Conservation (phyloP, 164 flowering plant species). For the Chimonanthus salicifolius region DNA sequence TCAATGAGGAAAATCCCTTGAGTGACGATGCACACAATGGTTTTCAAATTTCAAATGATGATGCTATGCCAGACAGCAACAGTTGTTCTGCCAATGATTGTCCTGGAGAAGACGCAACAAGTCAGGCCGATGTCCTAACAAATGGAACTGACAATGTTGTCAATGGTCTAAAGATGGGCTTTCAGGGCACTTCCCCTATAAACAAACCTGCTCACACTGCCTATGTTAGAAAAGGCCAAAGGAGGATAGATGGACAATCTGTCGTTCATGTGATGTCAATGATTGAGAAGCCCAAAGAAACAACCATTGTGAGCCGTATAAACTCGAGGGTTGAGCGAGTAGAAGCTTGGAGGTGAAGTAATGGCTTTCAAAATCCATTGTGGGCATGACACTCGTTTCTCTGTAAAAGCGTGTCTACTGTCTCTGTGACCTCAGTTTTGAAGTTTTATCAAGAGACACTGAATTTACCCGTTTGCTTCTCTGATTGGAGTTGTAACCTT, state of each 20-base stretch:
- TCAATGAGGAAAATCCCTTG: conserved; percentile 12
- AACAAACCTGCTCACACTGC: conserved; percentile 17
- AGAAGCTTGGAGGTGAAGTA: conserved; percentile 69
- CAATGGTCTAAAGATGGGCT: conserved; percentile 5
- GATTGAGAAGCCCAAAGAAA: conserved; percentile 34
- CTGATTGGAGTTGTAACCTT: not conserved
- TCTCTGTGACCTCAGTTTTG: conserved; percentile 3
- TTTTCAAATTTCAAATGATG: conserved; percentile 17
- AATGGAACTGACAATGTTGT: conserved; percentile 7
- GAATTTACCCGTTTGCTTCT: not conserved
- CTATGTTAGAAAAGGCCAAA: conserved; percentile 14
- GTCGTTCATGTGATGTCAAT: conserved; percentile 5
- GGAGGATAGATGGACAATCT: conserved; percentile 19
- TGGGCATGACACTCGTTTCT: not conserved
- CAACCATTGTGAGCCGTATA: conserved; percentile 46
- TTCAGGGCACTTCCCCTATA: conserved; percentile 12
- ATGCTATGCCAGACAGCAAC: conserved; percentile 19
- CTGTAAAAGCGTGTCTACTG: conserved; percentile 1
- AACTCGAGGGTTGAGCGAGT: conserved; percentile 49
- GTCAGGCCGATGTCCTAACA: conserved; percentile 1
- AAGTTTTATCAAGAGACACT: conserved; percentile 2
- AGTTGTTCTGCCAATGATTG: conserved; percentile 13
- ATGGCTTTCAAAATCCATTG: not conserved
- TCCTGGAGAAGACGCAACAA: conserved; percentile 16
- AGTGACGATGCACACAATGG: conserved; percentile 12